Base-by-base conservation (phyloP, 1,139 yeast species). In the Pichia cactophila region DNA sequence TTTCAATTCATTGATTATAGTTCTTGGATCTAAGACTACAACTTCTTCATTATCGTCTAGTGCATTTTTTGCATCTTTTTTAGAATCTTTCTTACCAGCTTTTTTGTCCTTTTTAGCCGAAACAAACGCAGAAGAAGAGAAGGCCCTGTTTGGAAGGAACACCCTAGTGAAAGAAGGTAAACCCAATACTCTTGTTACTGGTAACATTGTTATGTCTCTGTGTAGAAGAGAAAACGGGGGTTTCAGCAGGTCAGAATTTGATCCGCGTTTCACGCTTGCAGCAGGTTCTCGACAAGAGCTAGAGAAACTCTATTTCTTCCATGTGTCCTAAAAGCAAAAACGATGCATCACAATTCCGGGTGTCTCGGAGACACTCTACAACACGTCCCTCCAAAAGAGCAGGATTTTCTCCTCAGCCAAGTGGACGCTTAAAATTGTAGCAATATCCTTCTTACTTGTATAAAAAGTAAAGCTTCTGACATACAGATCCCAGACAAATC, bases 1-100 rank as follows among this genome's bases (percentile, higher is more conserved):
- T 40, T 75, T 77, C 9, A 79, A 71, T 44, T 70, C 69, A 44
- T 68, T 61, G 47, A 76, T 58, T 59, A 67, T 57, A 44, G 60
- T 42, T 36, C 59, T 56, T 33, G 68, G 62, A 53, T 72, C 72
- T 10, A 51, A 31, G 7, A 51, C 48, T 5, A 41, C 37, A 8
- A 48, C 53, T 38, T 60, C 69, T 8, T 58, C 62, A 16, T 54
- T 57, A 14, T 61, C 65, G 5, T 37, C 35, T 2, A 23, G 5
- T 23, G 23, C 23, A 4, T 43, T 39, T 3, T 37, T 47, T 16
- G 44, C 47, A 16, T 45, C 49, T 26, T 46, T 47, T 26, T 49
- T 43, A 20, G 49, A 36, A 5, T 50, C 33, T 38, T 49, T 50
- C 36, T 52, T 52, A 2, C 44, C 33, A 3, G 46, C 45, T 33